These are phyloP conservation scores for Bisporella sp. DNA, from an alignment of 2,329 filamentous ascomycete species.

Conservation along the genomic window DNA sequence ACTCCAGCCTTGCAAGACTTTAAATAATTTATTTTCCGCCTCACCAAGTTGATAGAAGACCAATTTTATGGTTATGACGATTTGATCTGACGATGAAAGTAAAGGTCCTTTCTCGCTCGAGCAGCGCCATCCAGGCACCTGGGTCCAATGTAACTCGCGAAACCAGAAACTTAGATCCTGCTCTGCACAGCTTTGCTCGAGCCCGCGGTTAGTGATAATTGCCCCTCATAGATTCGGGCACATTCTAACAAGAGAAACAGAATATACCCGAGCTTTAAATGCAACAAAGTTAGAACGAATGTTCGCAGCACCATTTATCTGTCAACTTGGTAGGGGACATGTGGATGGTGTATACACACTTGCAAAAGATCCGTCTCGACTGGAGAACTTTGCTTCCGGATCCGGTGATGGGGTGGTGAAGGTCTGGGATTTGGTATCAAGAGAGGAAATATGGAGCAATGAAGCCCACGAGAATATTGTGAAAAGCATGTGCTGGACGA, in stretches of 20 bases:
- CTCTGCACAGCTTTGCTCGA: slow-evolving; percentile 53
- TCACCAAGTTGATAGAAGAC: slow-evolving; percentile 1
- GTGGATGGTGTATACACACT: slow-evolving; percentile 84
- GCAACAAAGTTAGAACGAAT: slow-evolving; percentile 91
- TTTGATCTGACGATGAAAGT: slow-evolving; percentile 40
- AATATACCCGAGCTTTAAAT: slow-evolving; percentile 73
- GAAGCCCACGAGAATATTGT: slow-evolving; percentile 91
- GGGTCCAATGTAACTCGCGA: slow-evolving; percentile 59
- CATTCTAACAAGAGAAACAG: slow-evolving; percentile 79
- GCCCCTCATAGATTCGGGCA: slow-evolving; percentile 3
- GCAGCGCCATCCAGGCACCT: slow-evolving; percentile 57
- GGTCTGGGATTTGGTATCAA: slow-evolving; percentile 74
- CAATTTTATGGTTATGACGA: slow-evolving; percentile 12
- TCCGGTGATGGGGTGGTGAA: slow-evolving; percentile 92
- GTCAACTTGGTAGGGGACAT: slow-evolving; percentile 81
- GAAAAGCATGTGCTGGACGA: slow-evolving; percentile 85
- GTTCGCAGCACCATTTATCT: slow-evolving; percentile 80
- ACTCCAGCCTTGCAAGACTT: slow-evolving; percentile 16
- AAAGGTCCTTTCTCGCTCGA: slow-evolving; percentile 60
- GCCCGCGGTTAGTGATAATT: not conserved
- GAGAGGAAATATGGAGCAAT: slow-evolving; percentile 68
- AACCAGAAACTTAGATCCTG: slow-evolving; percentile 71
- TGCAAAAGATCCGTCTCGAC: slow-evolving; percentile 69
- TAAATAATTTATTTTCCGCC: slow-evolving; percentile 4
- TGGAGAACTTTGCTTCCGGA: slow-evolving; percentile 72